Evolutionary conservation across 2,329 filamentous ascomycete species (phyloP).

Genomic region (Colletotrichum abscissum): DNA sequence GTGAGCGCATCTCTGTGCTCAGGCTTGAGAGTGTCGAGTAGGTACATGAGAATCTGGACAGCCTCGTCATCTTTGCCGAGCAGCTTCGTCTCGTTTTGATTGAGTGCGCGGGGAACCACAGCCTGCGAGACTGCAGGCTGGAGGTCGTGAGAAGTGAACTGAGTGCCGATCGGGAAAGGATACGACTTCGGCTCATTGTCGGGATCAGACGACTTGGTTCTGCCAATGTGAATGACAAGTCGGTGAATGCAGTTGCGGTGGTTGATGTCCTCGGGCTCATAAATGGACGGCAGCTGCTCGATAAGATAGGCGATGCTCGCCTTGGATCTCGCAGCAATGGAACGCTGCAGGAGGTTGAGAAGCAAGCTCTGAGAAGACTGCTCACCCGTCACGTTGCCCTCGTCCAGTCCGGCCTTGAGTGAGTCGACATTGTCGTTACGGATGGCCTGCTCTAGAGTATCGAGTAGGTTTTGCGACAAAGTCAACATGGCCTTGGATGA

Average conservation of each 20-base stretch:
- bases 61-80: slow-evolving; percentile 78
- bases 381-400: slow-evolving; percentile 64
- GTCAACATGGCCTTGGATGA: slow-evolving; percentile 81
- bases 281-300: slow-evolving; percentile 74
- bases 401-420: slow-evolving; percentile 67
- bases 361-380: slow-evolving; percentile 73
- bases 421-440: slow-evolving; percentile 72
- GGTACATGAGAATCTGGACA: slow-evolving; percentile 72
- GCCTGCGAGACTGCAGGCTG: slow-evolving; percentile 80
- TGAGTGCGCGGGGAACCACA: slow-evolving; percentile 68
- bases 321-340: slow-evolving; percentile 77
- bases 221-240: slow-evolving; percentile 90
- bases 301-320: slow-evolving; percentile 79
- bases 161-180: slow-evolving; percentile 59
- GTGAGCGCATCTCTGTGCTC: slow-evolving; percentile 76
- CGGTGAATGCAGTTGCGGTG: slow-evolving; percentile 93
- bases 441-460: slow-evolving; percentile 78
- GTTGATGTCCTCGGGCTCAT: slow-evolving; percentile 93
- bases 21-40: slow-evolving; percentile 75
- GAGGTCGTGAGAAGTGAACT: slow-evolving; percentile 78
- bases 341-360: slow-evolving; percentile 82
- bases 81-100: slow-evolving; percentile 75
- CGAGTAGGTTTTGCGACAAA: slow-evolving; percentile 75
- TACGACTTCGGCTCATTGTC: slow-evolving; percentile 63
- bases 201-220: slow-evolving; percentile 66